Base-by-base conservation (phyloP, 2,329 filamentous ascomycete species). In the Triangularia verruculosa region DNA sequence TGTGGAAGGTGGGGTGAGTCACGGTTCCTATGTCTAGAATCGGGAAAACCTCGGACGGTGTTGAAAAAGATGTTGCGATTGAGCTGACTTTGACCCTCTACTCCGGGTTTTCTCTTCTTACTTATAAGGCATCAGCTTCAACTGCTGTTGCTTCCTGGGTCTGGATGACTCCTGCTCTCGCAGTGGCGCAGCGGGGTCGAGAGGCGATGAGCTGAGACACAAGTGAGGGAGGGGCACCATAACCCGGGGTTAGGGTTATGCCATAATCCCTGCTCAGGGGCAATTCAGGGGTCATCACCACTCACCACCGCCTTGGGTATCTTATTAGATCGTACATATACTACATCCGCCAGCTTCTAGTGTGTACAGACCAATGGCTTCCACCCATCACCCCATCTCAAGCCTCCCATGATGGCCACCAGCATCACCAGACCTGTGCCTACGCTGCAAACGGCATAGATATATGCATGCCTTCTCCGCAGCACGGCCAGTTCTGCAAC, bases 371-470 rank as follows among this genome's bases (percentile, higher is more conserved):
- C 57, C 61, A 83, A 61, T 15, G 52, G 12, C 28, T 63, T 1
- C 68, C 67, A 88, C 0, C 85, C 87, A 5, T 79, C 74, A 27
- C 82, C 88, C 92, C 91, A 96, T 64, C 83, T 78, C 71, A 94
- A 76, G 64, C 88, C 87, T 0, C 92, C 92, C 87, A 94, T 91
- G 17, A 93, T 82, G 0, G 86, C 79, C 24, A 93, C 81, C 80
- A 91, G 75, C 11, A 89, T 68, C 11, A 79, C 80, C 63, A 92
- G 72, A 2, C 83, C 86, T 0, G 79, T 79, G 0, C 79, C 72
- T 2, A 93, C 83, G 70, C 89, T 94, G 20, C 75, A 74, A 0
- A 72, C 66, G 0, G 87, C 89, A 71, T 95, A 95, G 0, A 85
- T 66, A 78, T 94, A 96, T 2, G 89, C 85, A 74, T 77, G 72